Conservation (phyloP, 768 basidiomycete genomes). For the Boletus speciosus region DNA sequence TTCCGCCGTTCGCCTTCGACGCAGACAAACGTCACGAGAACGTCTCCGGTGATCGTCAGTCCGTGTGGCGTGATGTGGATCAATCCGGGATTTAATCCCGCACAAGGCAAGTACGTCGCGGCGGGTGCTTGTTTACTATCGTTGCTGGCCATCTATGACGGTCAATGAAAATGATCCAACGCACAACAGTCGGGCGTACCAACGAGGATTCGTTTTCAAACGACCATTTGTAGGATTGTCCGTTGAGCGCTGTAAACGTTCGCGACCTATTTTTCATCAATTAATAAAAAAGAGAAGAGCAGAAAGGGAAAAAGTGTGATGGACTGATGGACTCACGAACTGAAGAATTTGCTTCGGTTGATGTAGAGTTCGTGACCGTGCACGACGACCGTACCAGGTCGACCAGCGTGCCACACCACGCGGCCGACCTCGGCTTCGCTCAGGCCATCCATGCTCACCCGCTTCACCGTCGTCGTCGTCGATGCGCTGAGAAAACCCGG, state of each 20-base stretch:
- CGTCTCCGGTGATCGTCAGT: slow-evolving; percentile 30
- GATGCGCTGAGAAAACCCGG: slow-evolving; percentile 12
- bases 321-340: slow-evolving; percentile 24
- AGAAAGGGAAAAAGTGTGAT: too few relatives aligned
- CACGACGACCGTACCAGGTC: slow-evolving; percentile 25
- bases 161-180: neutral
- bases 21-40: slow-evolving; percentile 31
- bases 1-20: slow-evolving; percentile 34
- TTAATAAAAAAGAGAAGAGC: too few relatives aligned
- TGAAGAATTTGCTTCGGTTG: slow-evolving; percentile 25
- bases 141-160: slow-evolving; percentile 29
- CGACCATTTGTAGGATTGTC: slow-evolving; percentile 34
- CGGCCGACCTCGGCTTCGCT: slow-evolving; percentile 27
- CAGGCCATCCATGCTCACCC: slow-evolving; percentile 23
- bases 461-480: slow-evolving; percentile 23
- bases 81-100: slow-evolving; percentile 26
- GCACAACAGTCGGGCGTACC: slow-evolving; percentile 14
- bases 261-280: slow-evolving; percentile 16
- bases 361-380: slow-evolving; percentile 28
- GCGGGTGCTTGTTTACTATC: slow-evolving; percentile 32
- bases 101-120: slow-evolving; percentile 27
- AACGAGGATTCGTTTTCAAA: slow-evolving; percentile 32
- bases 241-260: slow-evolving; percentile 34
- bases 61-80: slow-evolving; percentile 34
- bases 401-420: slow-evolving; percentile 30